phyloP scores from a whole-genome alignment of 805 yeast genomes.

The Clavispora santaluciae region DNA sequence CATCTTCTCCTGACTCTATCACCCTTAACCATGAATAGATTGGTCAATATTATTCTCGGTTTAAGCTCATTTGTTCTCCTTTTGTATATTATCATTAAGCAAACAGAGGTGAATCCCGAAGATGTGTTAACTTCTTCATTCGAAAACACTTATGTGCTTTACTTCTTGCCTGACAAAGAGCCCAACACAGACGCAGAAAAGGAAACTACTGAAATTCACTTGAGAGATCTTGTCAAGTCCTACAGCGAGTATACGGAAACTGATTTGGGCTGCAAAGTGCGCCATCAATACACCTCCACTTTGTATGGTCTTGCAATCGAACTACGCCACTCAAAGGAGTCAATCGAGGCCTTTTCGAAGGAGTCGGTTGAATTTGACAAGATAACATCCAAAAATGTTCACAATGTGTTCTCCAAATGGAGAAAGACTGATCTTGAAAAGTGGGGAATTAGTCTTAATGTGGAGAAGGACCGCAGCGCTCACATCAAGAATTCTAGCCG shows the following conservation, averaged over 20 bases:
- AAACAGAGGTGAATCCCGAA: too few species aligned
- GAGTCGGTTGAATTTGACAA: slow-evolving; percentile 1
- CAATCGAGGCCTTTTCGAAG: slow-evolving; percentile 1
- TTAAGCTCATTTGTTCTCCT: neutral
- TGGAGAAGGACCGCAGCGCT: slow-evolving; percentile 15
- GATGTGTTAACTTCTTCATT: neutral
- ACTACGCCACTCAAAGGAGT: slow-evolving; percentile 5
- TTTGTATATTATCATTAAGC: neutral
- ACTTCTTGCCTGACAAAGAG: neutral
- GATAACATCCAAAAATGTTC: slow-evolving; percentile 4
- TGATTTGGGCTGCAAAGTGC: slow-evolving; percentile 1
- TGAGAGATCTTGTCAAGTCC: neutral
- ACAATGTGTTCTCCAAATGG: slow-evolving; percentile 4
- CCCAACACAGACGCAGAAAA: slow-evolving; percentile 1
- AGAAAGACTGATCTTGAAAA: slow-evolving; percentile 4
- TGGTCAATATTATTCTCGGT: neutral
- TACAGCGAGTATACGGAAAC: neutral
- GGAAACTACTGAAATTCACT: neutral
- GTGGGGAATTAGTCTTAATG: slow-evolving; percentile 6
- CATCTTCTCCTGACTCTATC: too few species aligned
- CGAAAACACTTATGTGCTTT: neutral
- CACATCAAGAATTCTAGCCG: too few species aligned
- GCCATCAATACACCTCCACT: slow-evolving; percentile 9
- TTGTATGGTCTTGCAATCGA: slow-evolving; percentile 9
- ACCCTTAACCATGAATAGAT: neutral